Evolutionary conservation across 202 grass and related monocot genomes (phyloP), one percentile per base, ranked within the genome.

Genomic region (Digitaria exilis): DNA sequence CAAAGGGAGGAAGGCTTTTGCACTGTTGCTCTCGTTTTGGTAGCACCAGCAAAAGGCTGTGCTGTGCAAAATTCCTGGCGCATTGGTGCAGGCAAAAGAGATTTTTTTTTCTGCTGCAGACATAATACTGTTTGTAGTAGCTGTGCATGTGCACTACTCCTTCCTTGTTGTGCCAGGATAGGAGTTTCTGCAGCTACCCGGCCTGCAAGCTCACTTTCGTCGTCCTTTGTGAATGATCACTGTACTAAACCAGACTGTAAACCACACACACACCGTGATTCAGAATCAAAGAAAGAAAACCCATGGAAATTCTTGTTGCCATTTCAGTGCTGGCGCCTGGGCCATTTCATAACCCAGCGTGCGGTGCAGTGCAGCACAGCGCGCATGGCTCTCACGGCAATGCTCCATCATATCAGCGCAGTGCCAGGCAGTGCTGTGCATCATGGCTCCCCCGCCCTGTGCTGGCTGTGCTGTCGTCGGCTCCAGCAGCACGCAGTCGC

Each of bases 41-140:
- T 79, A 52, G 69, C 76, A 69, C 44, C 71, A 54, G 50, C 63
- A 8, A 78, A 89, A 50, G 41, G 66, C 83, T 61, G 59, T 44
- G 60, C 74, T 62, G 67, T 75, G 68, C 74, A 87, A 84, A 90
- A 84, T 84, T 90, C 61, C 75, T 65, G 79, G 79, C 54, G 46
- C 70, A 52, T 13, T 35, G 67, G 48, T 45, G 61, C 79, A 60
- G 57, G 41, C 3, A 37, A 82, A 72, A 78, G 52, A 60, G 46
- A 51, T 42, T 58, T 74, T 56, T 42, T 58, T 74, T 56, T 79
- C 30, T 14, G 74, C 51, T 14, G 74, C 51, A 45, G 74, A 86
- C 88, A 90, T 90, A 86, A 90, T 74, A 86, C 88, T 90, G 88
- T 82, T 83, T 19, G 31, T 62, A 45, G 57, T 59, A 30, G 2